These are phyloP conservation scores for Globisporangium cystogenes DNA, from an alignment of 352 stramenopile genomes.

Conservation along the genomic window DNA sequence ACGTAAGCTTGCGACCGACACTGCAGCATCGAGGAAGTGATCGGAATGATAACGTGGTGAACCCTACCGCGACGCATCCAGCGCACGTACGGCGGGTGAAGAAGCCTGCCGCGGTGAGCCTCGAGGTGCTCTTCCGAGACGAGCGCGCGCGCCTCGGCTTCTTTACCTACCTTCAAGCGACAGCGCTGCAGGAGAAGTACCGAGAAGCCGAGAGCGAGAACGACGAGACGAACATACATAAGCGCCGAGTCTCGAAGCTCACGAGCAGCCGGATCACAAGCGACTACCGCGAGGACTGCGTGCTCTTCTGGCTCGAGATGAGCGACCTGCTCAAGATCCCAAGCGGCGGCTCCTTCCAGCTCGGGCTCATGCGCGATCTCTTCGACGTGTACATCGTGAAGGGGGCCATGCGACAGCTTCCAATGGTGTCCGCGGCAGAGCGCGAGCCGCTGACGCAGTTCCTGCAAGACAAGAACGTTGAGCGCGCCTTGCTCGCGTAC, in stretches of 20 bases:
- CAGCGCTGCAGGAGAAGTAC: constrained; percentile 30
- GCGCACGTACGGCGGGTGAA: constrained; percentile 13
- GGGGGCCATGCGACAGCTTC: constrained; percentile 29
- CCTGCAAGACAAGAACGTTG: constrained; percentile 34
- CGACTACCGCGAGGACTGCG: constrained; percentile 55
- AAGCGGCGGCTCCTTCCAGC: constrained; percentile 39
- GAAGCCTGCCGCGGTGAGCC: constrained; percentile 29
- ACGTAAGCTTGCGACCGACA: constrained; percentile 10
- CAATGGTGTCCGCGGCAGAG: constrained; percentile 46
- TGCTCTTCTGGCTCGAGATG: constrained; percentile 69
- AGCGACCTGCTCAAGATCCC: constrained; percentile 62
- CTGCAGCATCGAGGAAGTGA: constrained; percentile 19
- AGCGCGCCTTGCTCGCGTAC: constrained; percentile 36
- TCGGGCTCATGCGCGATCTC: constrained; percentile 52
- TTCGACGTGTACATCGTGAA: constrained; percentile 53
- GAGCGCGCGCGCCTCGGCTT: constrained; percentile 47
- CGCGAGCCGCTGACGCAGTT: constrained; percentile 38
- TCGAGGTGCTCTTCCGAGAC: constrained; percentile 53
- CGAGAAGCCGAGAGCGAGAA: constrained; percentile 9
- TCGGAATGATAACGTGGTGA: too few species aligned
- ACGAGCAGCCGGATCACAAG: constrained; percentile 18
- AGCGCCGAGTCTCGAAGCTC: constrained; percentile 19
- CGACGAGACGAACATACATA: constrained; percentile 1
- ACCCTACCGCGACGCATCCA: too few species aligned
- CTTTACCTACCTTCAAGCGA: constrained; percentile 44